A percentile compares a stretch with the other conserved stretches of the same genome.
Evolutionary conservation across 1,284 basidiomycete genomes (phyloP).

Genomic region (Marasmius sp.): DNA sequence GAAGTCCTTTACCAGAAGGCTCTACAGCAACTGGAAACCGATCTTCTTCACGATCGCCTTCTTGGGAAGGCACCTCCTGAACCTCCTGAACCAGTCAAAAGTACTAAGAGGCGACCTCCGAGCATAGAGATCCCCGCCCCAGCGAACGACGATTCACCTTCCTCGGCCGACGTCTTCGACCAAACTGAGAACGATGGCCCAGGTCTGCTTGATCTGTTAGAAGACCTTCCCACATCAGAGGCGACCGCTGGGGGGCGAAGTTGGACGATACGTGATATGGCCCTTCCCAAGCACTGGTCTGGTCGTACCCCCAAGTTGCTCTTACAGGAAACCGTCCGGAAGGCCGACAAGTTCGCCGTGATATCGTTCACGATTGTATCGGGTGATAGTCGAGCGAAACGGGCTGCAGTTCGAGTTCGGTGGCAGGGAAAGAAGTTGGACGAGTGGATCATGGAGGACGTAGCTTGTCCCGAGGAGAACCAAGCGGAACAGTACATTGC

Average conservation of each 20-base stretch:
- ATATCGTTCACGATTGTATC: conserved; percentile 69
- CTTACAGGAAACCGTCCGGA: conserved; percentile 65
- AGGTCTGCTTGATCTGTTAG: conserved; percentile 80
- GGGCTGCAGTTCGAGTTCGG: conserved; percentile 68
- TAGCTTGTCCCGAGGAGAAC: conserved; percentile 74
- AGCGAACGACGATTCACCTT: background rate
- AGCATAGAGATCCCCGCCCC: conserved; percentile 18
- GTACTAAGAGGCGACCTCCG: conserved; percentile 23
- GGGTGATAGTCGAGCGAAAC: conserved; percentile 66
- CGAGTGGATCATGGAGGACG: conserved; percentile 82
- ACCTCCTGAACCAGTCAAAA: conserved; percentile 2
- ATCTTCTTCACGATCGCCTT: conserved; percentile 54
- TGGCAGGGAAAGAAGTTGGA: conserved; percentile 68
- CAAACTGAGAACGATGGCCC: conserved; percentile 55
- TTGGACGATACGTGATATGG: conserved; percentile 73
- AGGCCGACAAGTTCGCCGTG: conserved; percentile 73
- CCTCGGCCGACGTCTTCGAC: conserved; percentile 42
- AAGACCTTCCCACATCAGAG: conserved; percentile 59
- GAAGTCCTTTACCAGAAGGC: conserved; percentile 59
- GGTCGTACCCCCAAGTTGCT: conserved; percentile 73
- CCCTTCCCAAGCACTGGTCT: conserved; percentile 79
- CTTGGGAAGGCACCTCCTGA: conserved; percentile 31
- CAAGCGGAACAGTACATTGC: conserved; percentile 94
- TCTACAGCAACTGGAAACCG: conserved; percentile 52
- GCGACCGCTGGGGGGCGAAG: conserved; percentile 54